Conservation (phyloP, 352 stramenopile genomes). For the Halophytophthora polymorphica region DNA sequence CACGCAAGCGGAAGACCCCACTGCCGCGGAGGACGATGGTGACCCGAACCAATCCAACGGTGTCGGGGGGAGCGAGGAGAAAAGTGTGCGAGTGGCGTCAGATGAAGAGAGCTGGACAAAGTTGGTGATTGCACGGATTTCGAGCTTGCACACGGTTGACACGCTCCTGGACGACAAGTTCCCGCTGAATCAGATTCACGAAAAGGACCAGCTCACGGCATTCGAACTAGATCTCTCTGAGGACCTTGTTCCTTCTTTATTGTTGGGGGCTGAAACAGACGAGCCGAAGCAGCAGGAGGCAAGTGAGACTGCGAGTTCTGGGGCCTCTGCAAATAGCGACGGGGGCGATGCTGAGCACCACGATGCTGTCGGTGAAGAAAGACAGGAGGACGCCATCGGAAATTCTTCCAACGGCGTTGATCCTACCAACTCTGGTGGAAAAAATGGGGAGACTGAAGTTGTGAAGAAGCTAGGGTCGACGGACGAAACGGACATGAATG, state of each 20-base stretch:
- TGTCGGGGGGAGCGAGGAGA: slow-evolving; percentile 2
- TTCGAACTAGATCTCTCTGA: slow-evolving; percentile 57
- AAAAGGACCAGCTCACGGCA: slow-evolving; percentile 69
- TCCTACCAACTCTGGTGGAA: slow-evolving; percentile 1
- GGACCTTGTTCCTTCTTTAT: slow-evolving; percentile 19
- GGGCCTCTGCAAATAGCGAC: background rate
- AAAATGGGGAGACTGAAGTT: background rate
- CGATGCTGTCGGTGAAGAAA: background rate
- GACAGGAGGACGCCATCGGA: background rate
- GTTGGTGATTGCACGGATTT: slow-evolving; percentile 61
- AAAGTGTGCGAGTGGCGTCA: background rate
- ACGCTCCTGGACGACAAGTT: slow-evolving; percentile 58
- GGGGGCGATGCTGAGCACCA: background rate
- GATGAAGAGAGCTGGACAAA: slow-evolving; percentile 17
- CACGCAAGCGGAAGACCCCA: slow-evolving; percentile 14
- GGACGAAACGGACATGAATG: background rate
- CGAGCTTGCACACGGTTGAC: slow-evolving; percentile 61
- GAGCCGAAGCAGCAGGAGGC: background rate
- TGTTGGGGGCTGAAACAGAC: background rate
- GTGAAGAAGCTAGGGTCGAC: background rate
- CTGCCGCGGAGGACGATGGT: background rate
- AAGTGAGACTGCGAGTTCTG: background rate
- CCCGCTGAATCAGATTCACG: slow-evolving; percentile 66
- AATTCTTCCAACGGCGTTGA: background rate
- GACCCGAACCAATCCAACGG: background rate